Conservation (phyloP, 1,284 basidiomycete species). For the Marasmius sp. region DNA sequence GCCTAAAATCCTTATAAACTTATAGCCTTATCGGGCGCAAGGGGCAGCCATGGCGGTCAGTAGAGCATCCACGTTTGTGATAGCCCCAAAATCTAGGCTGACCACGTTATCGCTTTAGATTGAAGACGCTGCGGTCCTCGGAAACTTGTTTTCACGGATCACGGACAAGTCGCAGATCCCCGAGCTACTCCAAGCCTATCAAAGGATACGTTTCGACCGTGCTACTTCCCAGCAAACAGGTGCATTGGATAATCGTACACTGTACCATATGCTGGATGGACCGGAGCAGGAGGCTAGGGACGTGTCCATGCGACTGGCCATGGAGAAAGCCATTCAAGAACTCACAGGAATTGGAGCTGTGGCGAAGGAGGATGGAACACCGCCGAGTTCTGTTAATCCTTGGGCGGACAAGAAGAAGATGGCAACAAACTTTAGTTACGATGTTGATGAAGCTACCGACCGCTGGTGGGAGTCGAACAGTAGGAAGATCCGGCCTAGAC, state of each 20-base stretch:
- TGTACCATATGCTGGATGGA: neutral
- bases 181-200: neutral
- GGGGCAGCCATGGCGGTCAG: constrained; percentile 7
- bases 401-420: neutral
- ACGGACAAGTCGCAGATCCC: neutral
- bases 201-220: neutral
- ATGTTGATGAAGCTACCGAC: neutral
- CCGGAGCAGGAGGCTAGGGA: neutral
- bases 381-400: neutral
- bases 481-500: neutral
- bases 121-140: constrained; percentile 6
- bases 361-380: neutral
- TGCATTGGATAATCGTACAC: neutral
- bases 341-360: too few species aligned
- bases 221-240: neutral
- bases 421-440: neutral
- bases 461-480: neutral
- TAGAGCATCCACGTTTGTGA: neutral
- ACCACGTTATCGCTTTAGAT: neutral
- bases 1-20: neutral
- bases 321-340: neutral
- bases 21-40: constrained; percentile 6
- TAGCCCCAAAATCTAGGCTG: neutral
- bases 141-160: constrained; percentile 1
- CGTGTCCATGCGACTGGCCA: neutral